phyloP scores from a whole-genome alignment of 164 flowering plant species.

The Tetracentron sinense region DNA sequence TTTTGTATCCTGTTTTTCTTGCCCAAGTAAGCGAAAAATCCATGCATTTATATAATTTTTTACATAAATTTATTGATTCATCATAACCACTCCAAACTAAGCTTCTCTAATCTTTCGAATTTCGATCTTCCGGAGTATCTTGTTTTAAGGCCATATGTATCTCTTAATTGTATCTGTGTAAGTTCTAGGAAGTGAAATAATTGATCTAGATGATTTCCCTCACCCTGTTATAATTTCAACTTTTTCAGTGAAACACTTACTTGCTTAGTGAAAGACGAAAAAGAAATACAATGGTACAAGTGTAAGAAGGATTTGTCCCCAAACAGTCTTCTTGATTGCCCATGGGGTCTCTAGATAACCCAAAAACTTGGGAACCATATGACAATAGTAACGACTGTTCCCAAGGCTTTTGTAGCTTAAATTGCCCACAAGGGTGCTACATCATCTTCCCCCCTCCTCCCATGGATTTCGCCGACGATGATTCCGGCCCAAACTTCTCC shows the following conservation, averaged over 20 bases:
- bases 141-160: no score
- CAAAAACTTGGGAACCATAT: slow-evolving; percentile 59
- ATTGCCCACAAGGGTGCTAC: slow-evolving; percentile 86
- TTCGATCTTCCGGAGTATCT: no score
- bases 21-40: no score
- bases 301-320: slow-evolving; percentile 2
- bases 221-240: not conserved
- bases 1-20: no score
- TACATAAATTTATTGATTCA: no score
- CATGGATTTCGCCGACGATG: slow-evolving; percentile 32
- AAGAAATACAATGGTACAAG: not conserved
- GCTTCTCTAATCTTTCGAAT: no score
- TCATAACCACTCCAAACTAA: no score
- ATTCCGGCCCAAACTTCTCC: slow-evolving; percentile 49
- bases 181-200: no score
- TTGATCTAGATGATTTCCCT: no score
- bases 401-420: slow-evolving; percentile 57
- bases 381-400: slow-evolving; percentile 60
- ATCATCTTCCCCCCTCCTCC: slow-evolving; percentile 70
- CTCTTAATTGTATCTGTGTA: no score
- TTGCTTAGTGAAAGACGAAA: not conserved
- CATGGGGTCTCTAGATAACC: slow-evolving; percentile 55
- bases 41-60: no score
- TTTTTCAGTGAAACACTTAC: not conserved
- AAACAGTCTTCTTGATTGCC: not conserved